Conservation (phyloP, 257 asterid genomes). For the Solanum sitiens region DNA sequence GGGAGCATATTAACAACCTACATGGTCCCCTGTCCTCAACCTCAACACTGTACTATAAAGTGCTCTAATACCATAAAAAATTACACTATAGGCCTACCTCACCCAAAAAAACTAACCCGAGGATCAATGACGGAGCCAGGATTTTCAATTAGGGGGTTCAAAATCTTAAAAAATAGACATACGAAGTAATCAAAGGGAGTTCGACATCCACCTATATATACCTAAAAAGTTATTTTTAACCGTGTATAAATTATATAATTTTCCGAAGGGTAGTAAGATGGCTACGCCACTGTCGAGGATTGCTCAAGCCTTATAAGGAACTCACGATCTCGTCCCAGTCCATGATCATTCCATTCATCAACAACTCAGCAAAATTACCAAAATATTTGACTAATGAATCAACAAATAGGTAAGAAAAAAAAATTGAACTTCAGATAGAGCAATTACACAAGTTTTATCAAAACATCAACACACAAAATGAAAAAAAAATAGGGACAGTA, state of each 20-base stretch:
- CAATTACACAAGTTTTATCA: background rate
- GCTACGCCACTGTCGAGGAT: background rate
- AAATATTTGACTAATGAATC: background rate
- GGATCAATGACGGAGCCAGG: too few relatives aligned
- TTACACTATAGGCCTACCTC: too few relatives aligned
- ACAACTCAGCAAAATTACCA: background rate
- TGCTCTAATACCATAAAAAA: too few relatives aligned
- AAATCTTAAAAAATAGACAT: too few relatives aligned
- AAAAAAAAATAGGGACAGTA: background rate
- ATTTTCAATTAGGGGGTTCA: too few relatives aligned
- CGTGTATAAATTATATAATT: too few relatives aligned
- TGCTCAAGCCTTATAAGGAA: background rate
- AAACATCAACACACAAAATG: background rate
- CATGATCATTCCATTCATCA: background rate
- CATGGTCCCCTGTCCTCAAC: background rate
- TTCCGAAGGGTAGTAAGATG: too few relatives aligned
- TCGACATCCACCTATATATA: too few relatives aligned
- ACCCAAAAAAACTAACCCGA: too few relatives aligned
- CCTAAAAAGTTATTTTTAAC: too few relatives aligned
- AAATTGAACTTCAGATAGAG: background rate
- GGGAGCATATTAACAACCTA: background rate
- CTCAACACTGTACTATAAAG: background rate
- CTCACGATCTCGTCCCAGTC: background rate
- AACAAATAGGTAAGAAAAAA: background rate
- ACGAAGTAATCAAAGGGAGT: too few relatives aligned